Conservation (phyloP, 345 rosid genomes). For the Eucalyptus regnans region DNA sequence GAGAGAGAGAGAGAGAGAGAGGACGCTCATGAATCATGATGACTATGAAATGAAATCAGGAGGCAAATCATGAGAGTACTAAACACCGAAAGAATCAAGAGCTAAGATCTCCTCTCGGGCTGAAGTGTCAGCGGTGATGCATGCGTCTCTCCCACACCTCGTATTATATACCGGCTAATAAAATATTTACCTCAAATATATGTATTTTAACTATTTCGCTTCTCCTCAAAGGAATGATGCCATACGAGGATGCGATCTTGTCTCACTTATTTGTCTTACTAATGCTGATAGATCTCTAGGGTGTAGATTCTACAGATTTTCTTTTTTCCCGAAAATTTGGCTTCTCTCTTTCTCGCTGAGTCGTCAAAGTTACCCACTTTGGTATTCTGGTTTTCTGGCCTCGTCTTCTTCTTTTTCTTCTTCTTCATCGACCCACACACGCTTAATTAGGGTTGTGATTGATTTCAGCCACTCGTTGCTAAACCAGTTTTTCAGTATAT, state of each 20-base stretch:
- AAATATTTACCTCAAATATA: not conserved
- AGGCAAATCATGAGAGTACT: not conserved
- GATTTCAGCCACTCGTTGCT: not conserved
- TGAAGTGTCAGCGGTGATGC: not conserved
- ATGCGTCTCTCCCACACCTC: not conserved
- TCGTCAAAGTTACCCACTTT: not conserved
- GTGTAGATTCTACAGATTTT: not conserved
- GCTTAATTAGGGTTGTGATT: not conserved
- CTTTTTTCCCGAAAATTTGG: not conserved
- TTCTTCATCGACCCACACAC: not conserved
- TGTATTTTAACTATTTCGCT: not conserved
- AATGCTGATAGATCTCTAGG: not conserved
- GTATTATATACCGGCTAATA: not conserved
- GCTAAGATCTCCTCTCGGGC: not conserved
- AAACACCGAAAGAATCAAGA: not conserved
- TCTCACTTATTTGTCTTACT: not conserved
- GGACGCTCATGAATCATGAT: not conserved
- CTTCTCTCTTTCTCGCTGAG: not conserved
- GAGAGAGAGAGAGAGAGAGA: not conserved
- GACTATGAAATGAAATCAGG: not conserved
- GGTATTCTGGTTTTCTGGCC: not conserved
- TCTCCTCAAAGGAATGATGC: not conserved
- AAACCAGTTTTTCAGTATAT: not conserved
- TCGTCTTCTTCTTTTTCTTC: not conserved
- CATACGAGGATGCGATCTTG: not conserved